A percentile compares a stretch with the other conserved stretches of the same genome.
Conservation (phyloP, 345 rosid genomes). For the Eucalyptus regnans region DNA sequence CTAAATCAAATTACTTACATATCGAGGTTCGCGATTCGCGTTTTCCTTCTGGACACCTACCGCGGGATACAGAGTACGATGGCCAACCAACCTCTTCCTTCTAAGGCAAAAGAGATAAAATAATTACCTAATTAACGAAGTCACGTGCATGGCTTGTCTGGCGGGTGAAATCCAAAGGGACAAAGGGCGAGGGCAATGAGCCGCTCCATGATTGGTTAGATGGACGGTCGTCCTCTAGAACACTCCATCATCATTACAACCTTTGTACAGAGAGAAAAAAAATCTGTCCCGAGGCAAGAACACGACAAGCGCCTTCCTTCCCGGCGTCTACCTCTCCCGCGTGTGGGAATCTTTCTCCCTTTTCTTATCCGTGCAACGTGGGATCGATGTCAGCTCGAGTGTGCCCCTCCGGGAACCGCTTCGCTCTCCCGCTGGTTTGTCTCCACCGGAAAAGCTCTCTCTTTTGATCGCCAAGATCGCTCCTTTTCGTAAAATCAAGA, state of each 20-base stretch:
- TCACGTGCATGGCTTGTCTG: neutral
- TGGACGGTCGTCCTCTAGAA: neutral
- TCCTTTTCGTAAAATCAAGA: neutral
- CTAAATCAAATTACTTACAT: neutral
- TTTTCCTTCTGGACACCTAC: neutral
- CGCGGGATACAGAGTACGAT: neutral
- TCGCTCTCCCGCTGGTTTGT: neutral
- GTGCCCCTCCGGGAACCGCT: neutral
- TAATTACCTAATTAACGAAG: neutral
- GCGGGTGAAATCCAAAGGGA: neutral
- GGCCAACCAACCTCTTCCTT: neutral
- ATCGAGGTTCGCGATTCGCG: neutral
- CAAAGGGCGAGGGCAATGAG: neutral
- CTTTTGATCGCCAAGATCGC: neutral
- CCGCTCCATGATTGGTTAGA: neutral
- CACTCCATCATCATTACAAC: neutral
- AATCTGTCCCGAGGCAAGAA: neutral
- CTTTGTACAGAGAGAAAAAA: neutral
- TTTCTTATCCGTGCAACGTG: neutral
- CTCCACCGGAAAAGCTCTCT: neutral
- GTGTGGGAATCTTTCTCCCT: neutral
- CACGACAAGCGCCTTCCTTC: neutral
- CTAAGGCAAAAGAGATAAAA: neutral
- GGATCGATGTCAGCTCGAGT: neutral
- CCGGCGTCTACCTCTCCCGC: neutral